phyloP scores from a whole-genome alignment of 331 rosid genomes.

The Rhamnella rubrinervis region DNA sequence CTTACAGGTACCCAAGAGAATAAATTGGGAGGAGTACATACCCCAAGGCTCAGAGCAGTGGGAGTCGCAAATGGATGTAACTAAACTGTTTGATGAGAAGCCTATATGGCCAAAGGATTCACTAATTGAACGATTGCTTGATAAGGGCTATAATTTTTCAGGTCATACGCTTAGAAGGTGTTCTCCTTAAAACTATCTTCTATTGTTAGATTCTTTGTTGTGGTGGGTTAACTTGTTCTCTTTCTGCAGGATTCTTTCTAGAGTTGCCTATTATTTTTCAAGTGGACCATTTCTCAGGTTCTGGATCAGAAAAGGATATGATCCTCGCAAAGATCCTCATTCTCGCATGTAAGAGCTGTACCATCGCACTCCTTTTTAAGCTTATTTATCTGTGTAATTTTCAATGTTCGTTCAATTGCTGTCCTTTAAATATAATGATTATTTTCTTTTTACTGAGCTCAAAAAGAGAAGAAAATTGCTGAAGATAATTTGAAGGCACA shows the following conservation, averaged over 20 bases:
- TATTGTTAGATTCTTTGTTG: conserved; percentile 5
- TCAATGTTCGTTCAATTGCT: not conserved
- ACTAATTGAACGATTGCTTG: conserved; percentile 54
- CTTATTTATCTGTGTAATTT: not conserved
- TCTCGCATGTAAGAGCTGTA: conserved; percentile 71
- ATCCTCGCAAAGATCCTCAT: conserved; percentile 79
- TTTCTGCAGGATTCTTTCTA: conserved; percentile 78
- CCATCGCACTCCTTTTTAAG: not conserved
- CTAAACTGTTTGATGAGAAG: conserved; percentile 76
- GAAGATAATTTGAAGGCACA: too few relatives aligned
- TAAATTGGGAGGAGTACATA: conserved; percentile 83
- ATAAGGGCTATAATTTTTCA: conserved; percentile 63
- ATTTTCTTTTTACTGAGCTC: too few relatives aligned
- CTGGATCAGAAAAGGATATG: conserved; percentile 93
- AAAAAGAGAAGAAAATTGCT: too few relatives aligned
- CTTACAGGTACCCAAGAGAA: conserved; percentile 90
- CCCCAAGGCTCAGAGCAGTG: conserved; percentile 73
- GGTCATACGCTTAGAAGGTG: conserved; percentile 73
- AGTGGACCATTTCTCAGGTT: conserved; percentile 92
- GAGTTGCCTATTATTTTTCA: conserved; percentile 90
- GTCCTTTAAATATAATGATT: too few relatives aligned
- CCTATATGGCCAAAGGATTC: conserved; percentile 86
- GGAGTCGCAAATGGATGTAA: conserved; percentile 73
- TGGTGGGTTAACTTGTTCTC: conserved; percentile 25
- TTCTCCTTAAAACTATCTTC: conserved; percentile 24